Percentiles rank a stretch among this genome's conserved stretches.
Conservation (phyloP, 345 rosid species). For the Moricandia arvensis region DNA sequence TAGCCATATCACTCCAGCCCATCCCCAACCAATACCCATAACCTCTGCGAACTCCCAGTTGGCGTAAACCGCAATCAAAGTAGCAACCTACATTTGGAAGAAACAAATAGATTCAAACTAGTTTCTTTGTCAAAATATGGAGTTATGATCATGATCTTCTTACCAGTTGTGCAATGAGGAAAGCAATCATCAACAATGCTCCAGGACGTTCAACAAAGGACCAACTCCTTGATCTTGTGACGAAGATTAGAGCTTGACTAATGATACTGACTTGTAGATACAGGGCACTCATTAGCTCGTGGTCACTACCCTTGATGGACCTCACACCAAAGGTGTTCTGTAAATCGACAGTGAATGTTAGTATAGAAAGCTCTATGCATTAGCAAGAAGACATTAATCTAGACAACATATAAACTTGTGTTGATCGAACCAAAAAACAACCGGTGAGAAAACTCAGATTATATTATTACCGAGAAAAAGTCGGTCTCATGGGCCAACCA, state of each 20-base stretch:
- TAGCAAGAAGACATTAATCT: background rate
- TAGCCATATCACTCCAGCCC: constrained; percentile 95
- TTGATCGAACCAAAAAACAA: too few species aligned
- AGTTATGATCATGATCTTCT: constrained; percentile 31
- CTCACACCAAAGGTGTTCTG: constrained; percentile 73
- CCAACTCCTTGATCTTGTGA: constrained; percentile 93
- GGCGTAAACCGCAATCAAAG: constrained; percentile 87
- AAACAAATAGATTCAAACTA: too few species aligned
- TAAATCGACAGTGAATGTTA: constrained; percentile 7
- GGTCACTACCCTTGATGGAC: constrained; percentile 31
- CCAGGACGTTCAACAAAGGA: constrained; percentile 88
- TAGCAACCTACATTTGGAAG: constrained; percentile 54
- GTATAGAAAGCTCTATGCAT: background rate
- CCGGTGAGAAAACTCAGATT: too few species aligned
- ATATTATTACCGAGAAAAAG: constrained; percentile 62
- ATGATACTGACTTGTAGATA: constrained; percentile 98
- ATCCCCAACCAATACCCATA: constrained; percentile 89
- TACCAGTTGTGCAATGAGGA: constrained; percentile 81
- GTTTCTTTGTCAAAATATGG: background rate
- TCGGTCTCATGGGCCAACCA: constrained; percentile 60
- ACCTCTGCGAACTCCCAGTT: constrained; percentile 80
- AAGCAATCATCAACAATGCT: constrained; percentile 57
- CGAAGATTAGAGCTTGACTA: constrained; percentile 91
- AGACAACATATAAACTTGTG: too few species aligned
- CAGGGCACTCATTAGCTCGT: constrained; percentile 76